Evolutionary conservation across 1,139 yeast genomes (phyloP), one percentile per base, ranked within the genome.

Genomic region (Taphrina communis): DNA sequence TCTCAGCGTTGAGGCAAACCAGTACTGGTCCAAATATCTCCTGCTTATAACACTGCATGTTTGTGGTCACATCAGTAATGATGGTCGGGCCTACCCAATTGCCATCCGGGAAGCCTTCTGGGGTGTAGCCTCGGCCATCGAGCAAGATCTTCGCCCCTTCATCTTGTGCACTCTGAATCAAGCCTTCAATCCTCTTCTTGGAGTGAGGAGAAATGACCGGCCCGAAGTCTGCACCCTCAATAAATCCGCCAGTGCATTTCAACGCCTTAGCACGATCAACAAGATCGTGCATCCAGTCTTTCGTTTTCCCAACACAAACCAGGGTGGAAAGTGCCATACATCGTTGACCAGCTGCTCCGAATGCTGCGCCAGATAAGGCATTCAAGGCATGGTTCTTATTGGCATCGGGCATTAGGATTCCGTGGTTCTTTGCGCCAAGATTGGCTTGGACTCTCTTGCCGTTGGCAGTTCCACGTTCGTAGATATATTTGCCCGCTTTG

Each of bases 281-380:
- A 67, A 88, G 80, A 69, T 88, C 93, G 31, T 78, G 74, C 66
- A 88, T 79, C 93, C 93, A 88, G 72, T 83, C 83, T 76, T 83
- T 83, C 66, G 90, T 82, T 73, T 85, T 83, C 31, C 93, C 93
- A 38, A 88, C 92, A n/a, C 91, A 85, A 25, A 88, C 90, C 72
- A 88, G 82, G 5, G 87, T 91, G 17, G 89, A 85, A 61, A 89
- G 86, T 14, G 93, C 93, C 93, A 88, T 88, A 79, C 94, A 88
- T 78, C 94, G 84, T 80, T 88, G 93, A 71, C 94, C 94, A 46
- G 93, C 93, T 71, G 94, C 94, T 53, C 94, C 94, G 75, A 89
- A 88, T 31, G 91, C 90, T 57, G 94, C 92, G 60, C 93, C 93
- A 69, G 82, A 87, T 57, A 88, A 80, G 38, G 90, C 88, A 76